Evolutionary conservation across 2,329 filamentous ascomycete genomes (phyloP), one percentile per base, ranked within the genome.

Genomic region (Pseudopyrenochaeta lycopersici): DNA sequence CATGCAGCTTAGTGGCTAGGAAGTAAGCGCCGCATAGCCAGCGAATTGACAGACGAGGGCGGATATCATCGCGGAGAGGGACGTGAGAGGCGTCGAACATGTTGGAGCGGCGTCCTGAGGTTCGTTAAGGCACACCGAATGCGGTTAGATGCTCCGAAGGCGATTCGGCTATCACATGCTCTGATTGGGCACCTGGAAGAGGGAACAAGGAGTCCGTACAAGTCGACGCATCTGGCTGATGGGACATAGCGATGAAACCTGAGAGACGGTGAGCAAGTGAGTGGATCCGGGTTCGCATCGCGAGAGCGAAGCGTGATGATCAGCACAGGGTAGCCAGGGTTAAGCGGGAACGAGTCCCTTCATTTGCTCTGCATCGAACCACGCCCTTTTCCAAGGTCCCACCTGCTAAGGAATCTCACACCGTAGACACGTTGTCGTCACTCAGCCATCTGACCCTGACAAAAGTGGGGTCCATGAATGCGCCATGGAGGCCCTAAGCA

Each of bases 61-160:
- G 35, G 40, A 53, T 52, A 29, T 48, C 38, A 42, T 39, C 45
- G 51, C 51, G 43, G 48, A 61, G 40, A 52, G 41, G 54, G 58
- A 58, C 55, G 63, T 63, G 58, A 66, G 64, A 68, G 60, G 68
- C 63, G 62, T 70, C 46, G 32, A 20, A 51, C 23, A 35, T 60
- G 63, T 51, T 62, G 49, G 48, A 57, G 52, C 51, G 59, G 56
- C 58, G 61, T 58, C 52, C 47, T 62, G 49, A 61, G 50, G 44
- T 66, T 75, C 73, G 73, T 71, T 61, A 71, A 74, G 49, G 36
- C 49, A 60, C 46, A 43, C 71, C 61, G 21, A 12, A 62, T 64
- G 31, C 14, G 57, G 68, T 44, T 64, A 72, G 69, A 56, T 46
- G 50, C 30, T 61, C 49, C 58, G 46, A 61, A 33, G 5, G 30